These are phyloP conservation scores for Claviceps monticola DNA, from an alignment of 2,329 filamentous ascomycete species.

Conservation along the genomic window DNA sequence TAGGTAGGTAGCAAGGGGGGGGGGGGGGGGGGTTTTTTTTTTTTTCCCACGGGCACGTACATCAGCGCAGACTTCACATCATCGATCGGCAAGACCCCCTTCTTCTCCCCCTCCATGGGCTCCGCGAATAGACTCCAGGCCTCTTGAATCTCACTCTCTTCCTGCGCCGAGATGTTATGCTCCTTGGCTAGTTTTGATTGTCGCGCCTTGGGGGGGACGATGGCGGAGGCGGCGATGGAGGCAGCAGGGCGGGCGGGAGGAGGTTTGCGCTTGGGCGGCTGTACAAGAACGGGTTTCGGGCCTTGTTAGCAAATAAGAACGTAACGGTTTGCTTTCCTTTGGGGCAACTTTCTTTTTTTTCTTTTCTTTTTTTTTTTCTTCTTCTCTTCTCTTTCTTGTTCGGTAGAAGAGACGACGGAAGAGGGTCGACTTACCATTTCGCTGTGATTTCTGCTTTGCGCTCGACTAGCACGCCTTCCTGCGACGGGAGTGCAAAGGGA, in stretches of 20 bases:
- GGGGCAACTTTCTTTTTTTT: neutral
- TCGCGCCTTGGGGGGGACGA: constrained; percentile 29
- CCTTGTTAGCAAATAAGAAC: too few relatives aligned
- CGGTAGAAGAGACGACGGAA: neutral
- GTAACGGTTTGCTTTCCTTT: neutral
- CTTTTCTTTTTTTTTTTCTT: neutral
- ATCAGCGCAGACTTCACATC: constrained; percentile 61
- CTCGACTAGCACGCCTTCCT: neutral
- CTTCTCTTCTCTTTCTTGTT: neutral
- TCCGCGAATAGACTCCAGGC: constrained; percentile 74
- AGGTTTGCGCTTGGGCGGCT: constrained; percentile 42
- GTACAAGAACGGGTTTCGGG: too few relatives aligned
- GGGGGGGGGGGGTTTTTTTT: too few relatives aligned
- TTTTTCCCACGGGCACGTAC: constrained; percentile 30
- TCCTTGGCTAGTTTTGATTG: constrained; percentile 86
- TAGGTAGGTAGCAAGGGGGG: too few relatives aligned
- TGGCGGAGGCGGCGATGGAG: constrained; percentile 9
- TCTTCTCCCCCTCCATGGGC: constrained; percentile 56
- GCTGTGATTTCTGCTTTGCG: neutral
- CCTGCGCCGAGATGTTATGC: constrained; percentile 67
- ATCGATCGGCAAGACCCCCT: constrained; percentile 52
- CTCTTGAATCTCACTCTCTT: constrained; percentile 84
- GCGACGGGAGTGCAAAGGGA: neutral
- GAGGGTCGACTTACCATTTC: neutral
- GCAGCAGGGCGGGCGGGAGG: constrained; percentile 4